Conservation (phyloP, 2,329 filamentous ascomycete genomes). For the Lachnellula hyalina region DNA sequence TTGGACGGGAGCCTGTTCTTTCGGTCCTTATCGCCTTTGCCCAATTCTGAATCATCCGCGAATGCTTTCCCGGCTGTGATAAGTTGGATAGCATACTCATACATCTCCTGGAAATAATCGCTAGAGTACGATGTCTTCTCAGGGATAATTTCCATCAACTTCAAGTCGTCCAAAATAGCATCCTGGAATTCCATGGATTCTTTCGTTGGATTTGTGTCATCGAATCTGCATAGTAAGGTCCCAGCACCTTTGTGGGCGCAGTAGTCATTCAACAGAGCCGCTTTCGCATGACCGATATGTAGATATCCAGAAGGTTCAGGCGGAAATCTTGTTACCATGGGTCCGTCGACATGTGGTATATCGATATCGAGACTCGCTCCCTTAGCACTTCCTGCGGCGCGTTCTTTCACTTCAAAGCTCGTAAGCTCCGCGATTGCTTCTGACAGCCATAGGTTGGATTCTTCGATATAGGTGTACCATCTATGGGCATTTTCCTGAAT, state of each 20-base stretch:
- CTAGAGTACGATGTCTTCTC: slow-evolving; percentile 81
- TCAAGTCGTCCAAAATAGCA: slow-evolving; percentile 81
- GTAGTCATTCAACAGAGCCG: slow-evolving; percentile 85
- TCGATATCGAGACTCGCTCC: neutral
- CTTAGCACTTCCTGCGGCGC: neutral
- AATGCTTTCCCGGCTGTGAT: slow-evolving; percentile 83
- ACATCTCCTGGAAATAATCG: slow-evolving; percentile 90
- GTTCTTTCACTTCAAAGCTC: neutral
- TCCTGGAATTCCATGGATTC: slow-evolving; percentile 95
- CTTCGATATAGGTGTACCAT: slow-evolving; percentile 1
- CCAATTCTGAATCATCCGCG: slow-evolving; percentile 83
- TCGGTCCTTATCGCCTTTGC: slow-evolving; percentile 77
- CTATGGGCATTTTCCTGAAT: neutral
- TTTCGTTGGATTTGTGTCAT: slow-evolving; percentile 93
- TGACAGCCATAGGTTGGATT: neutral
- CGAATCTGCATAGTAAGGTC: slow-evolving; percentile 81
- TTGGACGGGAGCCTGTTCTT: slow-evolving; percentile 75
- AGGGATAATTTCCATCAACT: slow-evolving; percentile 82
- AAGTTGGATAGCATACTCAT: slow-evolving; percentile 73
- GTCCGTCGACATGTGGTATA: neutral
- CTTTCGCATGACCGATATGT: slow-evolving; percentile 91
- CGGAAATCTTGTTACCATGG: slow-evolving; percentile 11
- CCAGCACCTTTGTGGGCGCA: slow-evolving; percentile 89
- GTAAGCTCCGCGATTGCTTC: neutral
- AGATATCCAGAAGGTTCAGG: slow-evolving; percentile 58